Evolutionary conservation across 2,329 filamentous ascomycete species (phyloP), one percentile per base, ranked within the genome.

Genomic region (Hypocrella siamensis): DNA sequence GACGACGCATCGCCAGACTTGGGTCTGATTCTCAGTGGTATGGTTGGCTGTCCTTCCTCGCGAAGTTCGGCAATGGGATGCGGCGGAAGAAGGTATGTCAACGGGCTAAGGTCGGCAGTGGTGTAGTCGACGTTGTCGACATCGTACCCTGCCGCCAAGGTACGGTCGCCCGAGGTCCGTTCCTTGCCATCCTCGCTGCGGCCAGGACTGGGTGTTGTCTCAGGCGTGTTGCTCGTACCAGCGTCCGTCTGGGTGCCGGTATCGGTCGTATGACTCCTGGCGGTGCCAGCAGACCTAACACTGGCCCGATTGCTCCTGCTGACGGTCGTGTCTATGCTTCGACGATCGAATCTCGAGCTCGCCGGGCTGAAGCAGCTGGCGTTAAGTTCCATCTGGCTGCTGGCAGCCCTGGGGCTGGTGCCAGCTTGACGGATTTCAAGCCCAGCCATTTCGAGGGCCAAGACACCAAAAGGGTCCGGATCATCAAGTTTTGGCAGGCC

Each of bases 361-460:
- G n/a, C n/a, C n/a, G n/a, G n/a, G n/a, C n/a, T n/a, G n/a, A n/a
- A n/a, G n/a, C n/a, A n/a, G n/a, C n/a, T n/a, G n/a, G n/a, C 80
- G 41, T 75, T 75, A 53, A 82, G 90, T 46, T 88, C 82, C 51
- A 94, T 92, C 42, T 79, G 72, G 35, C 78, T 83, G 58, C 78
- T 84, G 17, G 70, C 65, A 3, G 85, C 83, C 34, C 83, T 66
- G 33, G 71, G 63, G 6, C 46, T 47, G 31, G 75, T 71, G 21
- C 84, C 85, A n/a, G 86, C 86, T 57, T 94, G 86, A 32, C 81
- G 72, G 41, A 96, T 90, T 44, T 88, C 82, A 34, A 94, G 61
- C 3, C 88, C 88, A 38, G 85, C 81, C 60, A 84, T 78, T 49
- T 93, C 84, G n/a, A 96, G 59, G 6, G 88, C 86, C 40, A 86